Conservation (phyloP, 140 eudicot species). For the Cichorium intybus region DNA sequence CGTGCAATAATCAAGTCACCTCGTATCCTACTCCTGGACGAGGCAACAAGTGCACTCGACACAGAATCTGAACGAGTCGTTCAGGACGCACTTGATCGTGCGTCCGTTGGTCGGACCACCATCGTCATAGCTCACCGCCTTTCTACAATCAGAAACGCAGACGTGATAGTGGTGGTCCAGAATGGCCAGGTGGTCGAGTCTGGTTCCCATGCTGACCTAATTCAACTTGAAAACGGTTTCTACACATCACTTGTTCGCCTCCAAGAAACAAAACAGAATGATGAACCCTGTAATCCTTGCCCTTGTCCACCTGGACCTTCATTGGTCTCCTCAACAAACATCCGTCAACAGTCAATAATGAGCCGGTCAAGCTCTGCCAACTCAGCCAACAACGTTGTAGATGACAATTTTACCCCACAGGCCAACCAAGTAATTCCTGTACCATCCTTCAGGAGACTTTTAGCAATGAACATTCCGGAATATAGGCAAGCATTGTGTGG, state of each 20-base stretch:
- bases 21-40: slow-evolving; percentile 45
- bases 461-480: slow-evolving; percentile 52
- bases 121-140: slow-evolving; percentile 49
- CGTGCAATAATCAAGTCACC: slow-evolving; percentile 44
- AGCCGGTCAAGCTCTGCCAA: slow-evolving; percentile 35
- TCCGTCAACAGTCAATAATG: slow-evolving; percentile 11
- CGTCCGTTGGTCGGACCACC: slow-evolving; percentile 44
- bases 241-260: slow-evolving; percentile 17
- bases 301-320: not conserved
- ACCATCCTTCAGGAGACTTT: slow-evolving; percentile 43
- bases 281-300: not conserved
- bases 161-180: slow-evolving; percentile 16
- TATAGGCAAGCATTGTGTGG: slow-evolving; percentile 39
- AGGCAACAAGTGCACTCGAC: slow-evolving; percentile 48
- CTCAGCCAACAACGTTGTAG: slow-evolving; percentile 7
- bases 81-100: slow-evolving; percentile 53
- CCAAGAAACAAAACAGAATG: slow-evolving; percentile 14
- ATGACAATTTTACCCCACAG: not conserved
- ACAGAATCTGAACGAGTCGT: slow-evolving; percentile 49
- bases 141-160: slow-evolving; percentile 45
- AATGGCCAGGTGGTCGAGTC: slow-evolving; percentile 16
- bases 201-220: slow-evolving; percentile 15
- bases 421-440: slow-evolving; percentile 24
- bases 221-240: slow-evolving; percentile 12
- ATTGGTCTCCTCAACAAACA: slow-evolving; percentile 16